Percentiles rank a stretch among this genome's conserved stretches.
Conservation (phyloP, 2,329 filamentous ascomycete genomes). For the Sarocladium kiliense region DNA sequence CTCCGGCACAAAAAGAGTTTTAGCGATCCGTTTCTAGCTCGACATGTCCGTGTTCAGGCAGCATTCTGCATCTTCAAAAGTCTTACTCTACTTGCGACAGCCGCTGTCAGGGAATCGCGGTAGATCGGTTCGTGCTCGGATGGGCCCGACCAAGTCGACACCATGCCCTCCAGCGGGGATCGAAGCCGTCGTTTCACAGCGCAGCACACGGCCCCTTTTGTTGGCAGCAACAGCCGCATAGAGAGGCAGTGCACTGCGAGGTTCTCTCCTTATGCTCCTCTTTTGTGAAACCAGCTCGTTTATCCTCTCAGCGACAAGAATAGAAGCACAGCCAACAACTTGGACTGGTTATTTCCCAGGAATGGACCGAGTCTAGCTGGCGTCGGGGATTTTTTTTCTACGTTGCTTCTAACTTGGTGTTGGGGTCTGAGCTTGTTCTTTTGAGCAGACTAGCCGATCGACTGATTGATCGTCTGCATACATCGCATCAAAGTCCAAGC, state of each 20-base stretch:
- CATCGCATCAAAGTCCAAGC: too few species aligned
- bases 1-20: too few species aligned
- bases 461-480: too few species aligned
- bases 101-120: not conserved
- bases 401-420: too few species aligned
- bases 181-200: not conserved
- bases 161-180: not conserved
- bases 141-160: not conserved
- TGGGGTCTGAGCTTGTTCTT: too few species aligned
- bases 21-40: too few species aligned
- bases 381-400: too few species aligned
- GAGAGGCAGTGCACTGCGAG: not conserved
- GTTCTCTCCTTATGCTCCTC: not conserved
- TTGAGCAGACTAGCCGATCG: too few species aligned
- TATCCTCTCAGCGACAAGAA: not conserved
- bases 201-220: not conserved
- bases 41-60: not conserved
- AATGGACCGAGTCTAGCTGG: too few species aligned
- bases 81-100: not conserved
- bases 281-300: not conserved
- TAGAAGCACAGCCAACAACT: not conserved
- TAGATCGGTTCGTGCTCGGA: constrained; percentile 5
- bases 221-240: not conserved
- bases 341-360: not conserved
- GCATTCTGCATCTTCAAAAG: not conserved